These are phyloP conservation scores for Pestalotiopsis sp. DNA, from an alignment of 2,329 filamentous ascomycete species.

Conservation along the genomic window DNA sequence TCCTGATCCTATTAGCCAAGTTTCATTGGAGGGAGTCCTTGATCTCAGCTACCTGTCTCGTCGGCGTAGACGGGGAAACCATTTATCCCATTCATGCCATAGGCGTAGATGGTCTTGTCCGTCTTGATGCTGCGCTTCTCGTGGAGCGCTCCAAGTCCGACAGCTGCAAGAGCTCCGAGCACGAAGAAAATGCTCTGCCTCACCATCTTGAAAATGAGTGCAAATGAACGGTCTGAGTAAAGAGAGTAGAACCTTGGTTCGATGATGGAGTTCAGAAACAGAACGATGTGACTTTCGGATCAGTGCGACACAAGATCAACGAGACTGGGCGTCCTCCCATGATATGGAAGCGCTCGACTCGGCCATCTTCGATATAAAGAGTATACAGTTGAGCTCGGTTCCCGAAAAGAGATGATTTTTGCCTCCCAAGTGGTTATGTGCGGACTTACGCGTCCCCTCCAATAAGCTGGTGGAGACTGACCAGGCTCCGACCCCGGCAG, in stretches of 20 bases:
- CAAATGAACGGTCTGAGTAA: neutral
- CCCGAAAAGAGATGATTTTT: neutral
- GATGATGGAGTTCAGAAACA: neutral
- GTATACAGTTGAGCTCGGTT: neutral
- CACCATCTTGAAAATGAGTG: neutral
- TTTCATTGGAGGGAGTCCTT: neutral
- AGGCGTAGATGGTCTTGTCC: slow-evolving; percentile 1
- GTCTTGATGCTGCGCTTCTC: neutral
- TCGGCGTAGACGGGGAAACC: neutral
- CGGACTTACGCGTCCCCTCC: neutral
- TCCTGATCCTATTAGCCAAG: neutral
- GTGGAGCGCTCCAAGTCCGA: neutral
- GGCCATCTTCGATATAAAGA: neutral
- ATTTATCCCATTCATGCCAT: neutral
- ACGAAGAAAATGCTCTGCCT: neutral
- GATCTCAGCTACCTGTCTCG: neutral
- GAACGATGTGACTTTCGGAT: neutral
- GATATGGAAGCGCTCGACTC: neutral
- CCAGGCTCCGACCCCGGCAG: neutral
- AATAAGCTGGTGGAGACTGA: neutral
- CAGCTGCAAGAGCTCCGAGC: neutral
- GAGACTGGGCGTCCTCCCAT: neutral
- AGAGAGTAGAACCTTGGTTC: neutral
- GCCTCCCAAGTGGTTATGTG: neutral
- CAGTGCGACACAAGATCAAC: neutral